A percentile compares a stretch with the other conserved stretches of the same genome.
These are phyloP conservation scores for Microcyclosporella mali DNA, from an alignment of 2,329 filamentous ascomycete genomes.

Conservation along the genomic window DNA sequence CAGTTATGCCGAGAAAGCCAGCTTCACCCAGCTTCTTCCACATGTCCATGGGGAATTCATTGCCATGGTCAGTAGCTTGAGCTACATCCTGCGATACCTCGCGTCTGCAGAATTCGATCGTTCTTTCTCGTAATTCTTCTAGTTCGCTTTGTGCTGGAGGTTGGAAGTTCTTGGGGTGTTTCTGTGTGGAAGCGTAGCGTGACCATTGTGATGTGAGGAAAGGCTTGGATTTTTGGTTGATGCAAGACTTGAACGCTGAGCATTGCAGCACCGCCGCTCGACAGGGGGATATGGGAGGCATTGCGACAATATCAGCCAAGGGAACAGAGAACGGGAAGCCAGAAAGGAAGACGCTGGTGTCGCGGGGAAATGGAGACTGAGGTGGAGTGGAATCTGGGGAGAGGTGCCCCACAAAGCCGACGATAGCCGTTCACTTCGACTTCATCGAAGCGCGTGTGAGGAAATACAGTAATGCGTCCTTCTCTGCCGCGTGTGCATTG, in stretches of 20 bases:
- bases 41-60: slow-evolving; percentile 84
- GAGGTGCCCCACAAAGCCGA: not conserved
- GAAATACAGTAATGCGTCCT: not conserved
- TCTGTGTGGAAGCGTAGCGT: slow-evolving; percentile 54
- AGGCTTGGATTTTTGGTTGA: slow-evolving; percentile 5
- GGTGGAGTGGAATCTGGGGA: slow-evolving; percentile 1
- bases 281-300: slow-evolving; percentile 19
- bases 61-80: slow-evolving; percentile 71
- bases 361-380: not conserved
- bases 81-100: slow-evolving; percentile 83
- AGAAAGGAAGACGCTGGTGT: not conserved
- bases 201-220: slow-evolving; percentile 14
- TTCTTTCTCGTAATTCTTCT: slow-evolving; percentile 71
- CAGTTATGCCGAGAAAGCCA: slow-evolving; percentile 85
- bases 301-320: slow-evolving; percentile 4
- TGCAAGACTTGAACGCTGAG: slow-evolving; percentile 4
- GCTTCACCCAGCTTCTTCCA: slow-evolving; percentile 92
- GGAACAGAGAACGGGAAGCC: not conserved
- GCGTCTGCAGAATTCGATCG: slow-evolving; percentile 80
- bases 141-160: slow-evolving; percentile 68
- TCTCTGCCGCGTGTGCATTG: slow-evolving; percentile 1
- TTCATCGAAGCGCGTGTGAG: too few relatives aligned
- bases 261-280: slow-evolving; percentile 23
- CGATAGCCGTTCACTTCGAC: slow-evolving; percentile 1
- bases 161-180: slow-evolving; percentile 62